phyloP scores from a whole-genome alignment of 2,329 filamentous ascomycete genomes.

The Stagonosporopsis cucurbitacearum region DNA sequence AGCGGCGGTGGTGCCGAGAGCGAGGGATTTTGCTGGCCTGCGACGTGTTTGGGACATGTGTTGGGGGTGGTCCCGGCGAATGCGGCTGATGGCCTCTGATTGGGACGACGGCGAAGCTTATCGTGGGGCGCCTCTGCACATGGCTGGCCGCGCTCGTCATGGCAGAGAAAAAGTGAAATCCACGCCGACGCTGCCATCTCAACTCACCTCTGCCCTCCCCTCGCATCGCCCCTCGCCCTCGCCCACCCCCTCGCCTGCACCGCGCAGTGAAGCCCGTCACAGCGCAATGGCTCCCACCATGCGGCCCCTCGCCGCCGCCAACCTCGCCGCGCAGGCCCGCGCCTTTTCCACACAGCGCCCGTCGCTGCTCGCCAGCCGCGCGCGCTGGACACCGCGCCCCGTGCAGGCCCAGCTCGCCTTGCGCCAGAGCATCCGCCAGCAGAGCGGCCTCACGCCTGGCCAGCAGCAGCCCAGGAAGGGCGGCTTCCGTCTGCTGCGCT shows the following conservation, averaged over 20 bases:
- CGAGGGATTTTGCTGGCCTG: background rate
- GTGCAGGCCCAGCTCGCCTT: constrained; percentile 44
- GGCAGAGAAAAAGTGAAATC: constrained; percentile 37
- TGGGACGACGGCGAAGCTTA: constrained; percentile 5
- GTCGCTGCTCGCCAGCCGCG: constrained; percentile 43
- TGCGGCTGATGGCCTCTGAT: background rate
- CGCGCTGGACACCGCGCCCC: constrained; percentile 44
- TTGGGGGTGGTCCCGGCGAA: constrained; percentile 2
- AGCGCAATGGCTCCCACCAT: constrained; percentile 46
- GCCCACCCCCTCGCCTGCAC: constrained; percentile 7
- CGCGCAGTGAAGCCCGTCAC: constrained; percentile 9
- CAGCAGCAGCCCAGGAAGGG: constrained; percentile 52
- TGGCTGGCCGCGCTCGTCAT: constrained; percentile 29
- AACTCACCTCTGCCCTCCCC: constrained; percentile 1
- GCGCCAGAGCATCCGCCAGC: constrained; percentile 45
- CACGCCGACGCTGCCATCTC: background rate
- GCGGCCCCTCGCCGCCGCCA: constrained; percentile 45
- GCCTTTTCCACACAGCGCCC: constrained; percentile 45
- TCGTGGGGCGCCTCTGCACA: constrained; percentile 7
- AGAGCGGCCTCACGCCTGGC: constrained; percentile 41
- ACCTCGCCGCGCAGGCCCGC: constrained; percentile 41
- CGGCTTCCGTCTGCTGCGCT: constrained; percentile 72
- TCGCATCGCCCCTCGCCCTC: background rate
- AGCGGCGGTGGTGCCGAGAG: constrained; percentile 13
- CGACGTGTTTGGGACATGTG: background rate